Evolutionary conservation across 2,329 filamentous ascomycete species (phyloP).

Genomic region (Fusarium lateritium): DNA sequence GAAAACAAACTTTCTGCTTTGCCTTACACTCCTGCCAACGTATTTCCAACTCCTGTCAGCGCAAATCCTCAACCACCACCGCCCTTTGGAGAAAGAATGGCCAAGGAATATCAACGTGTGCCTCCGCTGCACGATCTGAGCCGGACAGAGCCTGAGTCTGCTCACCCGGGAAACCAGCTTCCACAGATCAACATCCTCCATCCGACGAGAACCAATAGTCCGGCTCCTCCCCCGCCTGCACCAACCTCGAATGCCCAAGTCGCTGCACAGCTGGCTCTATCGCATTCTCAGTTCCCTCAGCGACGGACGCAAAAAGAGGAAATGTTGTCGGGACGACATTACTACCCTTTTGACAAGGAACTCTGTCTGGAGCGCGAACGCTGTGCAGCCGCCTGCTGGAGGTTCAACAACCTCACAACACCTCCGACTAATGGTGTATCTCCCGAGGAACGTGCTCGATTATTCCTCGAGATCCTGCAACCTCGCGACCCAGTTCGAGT

Average conservation of each 20-base stretch:
- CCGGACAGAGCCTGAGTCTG: conserved; percentile 69
- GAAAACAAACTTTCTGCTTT: conserved; percentile 74
- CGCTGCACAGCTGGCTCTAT: conserved; percentile 72
- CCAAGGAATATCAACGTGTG: conserved; percentile 73
- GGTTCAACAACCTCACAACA: conserved; percentile 84
- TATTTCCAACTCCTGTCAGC: conserved; percentile 75
- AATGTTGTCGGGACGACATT: conserved; percentile 87
- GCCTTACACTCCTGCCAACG: conserved; percentile 68
- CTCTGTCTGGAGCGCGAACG: conserved; percentile 87
- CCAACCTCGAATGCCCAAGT: conserved; percentile 64
- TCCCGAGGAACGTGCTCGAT: conserved; percentile 74
- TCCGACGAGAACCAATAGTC: conserved; percentile 65
- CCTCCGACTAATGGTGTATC: conserved; percentile 82
- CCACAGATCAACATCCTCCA: conserved; percentile 72
- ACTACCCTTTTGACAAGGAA: conserved; percentile 82
- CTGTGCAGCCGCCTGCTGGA: conserved; percentile 85
- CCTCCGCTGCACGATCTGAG: conserved; percentile 73
- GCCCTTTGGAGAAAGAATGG: conserved; percentile 64
- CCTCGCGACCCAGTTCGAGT: conserved; percentile 70
- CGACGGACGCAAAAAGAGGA: conserved; percentile 84
- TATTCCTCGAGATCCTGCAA: conserved; percentile 81
- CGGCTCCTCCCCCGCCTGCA: conserved; percentile 57
- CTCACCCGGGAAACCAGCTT: conserved; percentile 65
- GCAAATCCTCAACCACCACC: conserved; percentile 63
- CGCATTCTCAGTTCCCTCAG: conserved; percentile 66